Percentiles rank a stretch among this genome's conserved stretches.
Evolutionary conservation across 2,329 filamentous ascomycete genomes (phyloP).

Genomic region (Neonectria ditissima): DNA sequence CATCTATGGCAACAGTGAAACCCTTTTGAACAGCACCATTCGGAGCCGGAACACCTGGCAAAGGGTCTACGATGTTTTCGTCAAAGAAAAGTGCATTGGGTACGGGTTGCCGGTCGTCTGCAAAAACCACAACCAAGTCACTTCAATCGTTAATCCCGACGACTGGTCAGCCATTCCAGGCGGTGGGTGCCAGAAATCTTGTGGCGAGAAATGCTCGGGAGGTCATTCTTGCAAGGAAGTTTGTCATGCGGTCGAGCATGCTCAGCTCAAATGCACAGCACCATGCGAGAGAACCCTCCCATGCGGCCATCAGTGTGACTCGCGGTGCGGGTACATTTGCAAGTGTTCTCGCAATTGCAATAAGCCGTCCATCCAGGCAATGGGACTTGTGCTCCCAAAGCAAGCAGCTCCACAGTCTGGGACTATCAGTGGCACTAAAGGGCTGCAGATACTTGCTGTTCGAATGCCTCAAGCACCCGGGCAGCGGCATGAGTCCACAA

Average conservation of each 20-base stretch:
- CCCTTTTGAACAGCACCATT: constrained; percentile 58
- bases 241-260: constrained; percentile 35
- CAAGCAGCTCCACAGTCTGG: not conserved
- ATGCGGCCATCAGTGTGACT: constrained; percentile 38
- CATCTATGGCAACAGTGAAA: constrained; percentile 81
- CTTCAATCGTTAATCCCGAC: constrained; percentile 62
- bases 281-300: constrained; percentile 31
- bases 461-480: not conserved
- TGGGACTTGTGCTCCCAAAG: not conserved
- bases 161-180: constrained; percentile 59
- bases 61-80: constrained; percentile 57
- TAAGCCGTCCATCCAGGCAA: constrained; percentile 7
- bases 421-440: not conserved
- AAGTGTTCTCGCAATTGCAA: constrained; percentile 31
- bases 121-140: constrained; percentile 65
- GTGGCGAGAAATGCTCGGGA: constrained; percentile 33
- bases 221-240: constrained; percentile 36
- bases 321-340: constrained; percentile 33
- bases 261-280: constrained; percentile 47
- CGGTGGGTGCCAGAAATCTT: constrained; percentile 34
- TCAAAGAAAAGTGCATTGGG: constrained; percentile 45
- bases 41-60: constrained; percentile 57
- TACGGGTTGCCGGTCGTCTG: constrained; percentile 72
- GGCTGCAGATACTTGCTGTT: not conserved
- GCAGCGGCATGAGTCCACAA: constrained; percentile 61